Evolutionary conservation across 2,329 filamentous ascomycete genomes (phyloP).

Genomic region (Helotiales sp.): DNA sequence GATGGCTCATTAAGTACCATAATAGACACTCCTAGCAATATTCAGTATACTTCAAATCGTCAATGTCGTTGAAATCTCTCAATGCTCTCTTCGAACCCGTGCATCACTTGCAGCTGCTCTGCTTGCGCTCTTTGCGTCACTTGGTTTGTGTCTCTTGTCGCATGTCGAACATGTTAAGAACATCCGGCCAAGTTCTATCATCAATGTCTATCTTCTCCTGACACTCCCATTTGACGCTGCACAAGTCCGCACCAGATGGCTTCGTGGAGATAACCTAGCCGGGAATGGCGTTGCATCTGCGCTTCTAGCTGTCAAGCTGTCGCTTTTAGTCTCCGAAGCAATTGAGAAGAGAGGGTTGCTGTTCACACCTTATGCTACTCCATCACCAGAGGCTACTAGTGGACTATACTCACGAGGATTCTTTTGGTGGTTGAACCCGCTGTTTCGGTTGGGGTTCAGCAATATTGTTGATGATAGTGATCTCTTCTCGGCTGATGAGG

Average conservation of each 20-base stretch:
- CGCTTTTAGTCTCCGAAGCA: slow-evolving; percentile 31
- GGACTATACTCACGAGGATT: slow-evolving; percentile 44
- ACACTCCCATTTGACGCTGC: slow-evolving; percentile 35
- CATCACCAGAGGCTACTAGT: slow-evolving; percentile 41
- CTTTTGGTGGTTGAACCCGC: slow-evolving; percentile 45
- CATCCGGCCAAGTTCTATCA: slow-evolving; percentile 33
- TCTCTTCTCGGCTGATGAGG: slow-evolving; percentile 32
- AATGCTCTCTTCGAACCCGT: slow-evolving; percentile 23
- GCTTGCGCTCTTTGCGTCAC: slow-evolving; percentile 27
- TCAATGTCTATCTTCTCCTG: slow-evolving; percentile 36
- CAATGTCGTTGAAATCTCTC: slow-evolving; percentile 28
- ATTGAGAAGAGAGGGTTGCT: slow-evolving; percentile 30
- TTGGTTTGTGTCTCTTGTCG: slow-evolving; percentile 31
- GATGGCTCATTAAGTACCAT: slow-evolving; percentile 1
- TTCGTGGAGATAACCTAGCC: slow-evolving; percentile 15
- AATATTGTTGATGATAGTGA: slow-evolving; percentile 40
- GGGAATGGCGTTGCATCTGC: slow-evolving; percentile 19
- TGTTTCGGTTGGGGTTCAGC: slow-evolving; percentile 42
- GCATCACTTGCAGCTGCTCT: slow-evolving; percentile 34
- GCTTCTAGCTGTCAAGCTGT: slow-evolving; percentile 28
- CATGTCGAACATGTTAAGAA: slow-evolving; percentile 33
- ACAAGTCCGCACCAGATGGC: slow-evolving; percentile 32
- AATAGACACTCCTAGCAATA: slow-evolving; percentile 26
- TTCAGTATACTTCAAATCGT: slow-evolving; percentile 28
- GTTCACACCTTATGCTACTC: slow-evolving; percentile 12